Conservation (phyloP, 306 rosid species). For the Comarum palustre region DNA sequence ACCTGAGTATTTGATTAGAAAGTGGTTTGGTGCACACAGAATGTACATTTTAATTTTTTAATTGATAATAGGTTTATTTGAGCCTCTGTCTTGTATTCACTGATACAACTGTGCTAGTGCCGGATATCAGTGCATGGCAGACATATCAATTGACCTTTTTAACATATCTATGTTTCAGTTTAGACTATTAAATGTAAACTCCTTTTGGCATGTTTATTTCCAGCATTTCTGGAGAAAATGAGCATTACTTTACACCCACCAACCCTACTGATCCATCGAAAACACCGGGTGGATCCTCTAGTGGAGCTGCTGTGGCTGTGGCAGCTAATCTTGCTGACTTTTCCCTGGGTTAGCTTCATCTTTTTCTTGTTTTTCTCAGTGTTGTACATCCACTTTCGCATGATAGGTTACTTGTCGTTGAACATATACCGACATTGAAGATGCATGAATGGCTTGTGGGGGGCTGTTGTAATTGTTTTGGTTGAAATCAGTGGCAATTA, state of each 20-base stretch:
- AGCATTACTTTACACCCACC: constrained; percentile 74
- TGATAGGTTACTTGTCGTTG: not conserved
- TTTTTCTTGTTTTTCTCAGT: not conserved
- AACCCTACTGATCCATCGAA: constrained; percentile 71
- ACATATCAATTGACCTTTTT: constrained; percentile 3
- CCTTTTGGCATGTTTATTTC: constrained; percentile 25
- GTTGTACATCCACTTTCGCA: constrained; percentile 7
- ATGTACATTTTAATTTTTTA: not conserved
- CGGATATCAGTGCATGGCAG: not conserved
- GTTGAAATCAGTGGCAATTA: not conserved
- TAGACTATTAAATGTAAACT: not conserved
- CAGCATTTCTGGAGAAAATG: constrained; percentile 82
- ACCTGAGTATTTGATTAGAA: not conserved
- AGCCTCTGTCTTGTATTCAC: constrained; percentile 1
- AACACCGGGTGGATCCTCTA: constrained; percentile 82
- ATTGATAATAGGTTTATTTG: not conserved
- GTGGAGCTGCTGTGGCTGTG: constrained; percentile 96
- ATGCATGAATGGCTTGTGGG: not conserved
- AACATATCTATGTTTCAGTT: not conserved
- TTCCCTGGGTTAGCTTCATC: constrained; percentile 65
- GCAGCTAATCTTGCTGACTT: constrained; percentile 85
- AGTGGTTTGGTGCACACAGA: not conserved
- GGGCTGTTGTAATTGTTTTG: not conserved
- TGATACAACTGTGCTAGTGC: not conserved
- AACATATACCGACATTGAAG: not conserved